phyloP scores from a whole-genome alignment of 192 early-diverging fungal species.

The Neocallimastix lanati region DNA sequence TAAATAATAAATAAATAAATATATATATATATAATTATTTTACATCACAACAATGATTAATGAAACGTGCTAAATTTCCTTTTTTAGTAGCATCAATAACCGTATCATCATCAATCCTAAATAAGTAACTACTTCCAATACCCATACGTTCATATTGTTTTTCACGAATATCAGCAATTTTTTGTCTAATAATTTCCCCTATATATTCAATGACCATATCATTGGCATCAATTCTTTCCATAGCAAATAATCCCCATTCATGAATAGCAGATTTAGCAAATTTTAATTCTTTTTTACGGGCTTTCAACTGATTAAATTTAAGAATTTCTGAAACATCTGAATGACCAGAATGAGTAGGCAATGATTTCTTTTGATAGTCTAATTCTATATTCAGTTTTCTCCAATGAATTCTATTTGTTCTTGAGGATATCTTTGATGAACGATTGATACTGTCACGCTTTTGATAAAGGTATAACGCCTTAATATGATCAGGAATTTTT shows the following conservation, averaged over 20 bases:
- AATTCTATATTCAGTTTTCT: slow-evolving; percentile 5
- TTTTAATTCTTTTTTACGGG: slow-evolving; percentile 69
- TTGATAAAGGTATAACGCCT: slow-evolving; percentile 43
- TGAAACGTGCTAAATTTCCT: slow-evolving; percentile 92
- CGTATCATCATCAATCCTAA: slow-evolving; percentile 83
- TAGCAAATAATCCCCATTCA: slow-evolving; percentile 95
- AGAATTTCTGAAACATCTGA: slow-evolving; percentile 33
- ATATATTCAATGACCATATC: slow-evolving; percentile 99
- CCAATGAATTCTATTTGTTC: slow-evolving; percentile 15
- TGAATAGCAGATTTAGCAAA: slow-evolving; percentile 89
- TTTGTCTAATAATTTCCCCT: slow-evolving; percentile 84
- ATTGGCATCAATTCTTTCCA: slow-evolving; percentile 73
- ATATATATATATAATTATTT: no score
- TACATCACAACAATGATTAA: slow-evolving; percentile 95
- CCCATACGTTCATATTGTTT: slow-evolving; percentile 82
- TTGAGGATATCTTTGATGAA: slow-evolving; percentile 15
- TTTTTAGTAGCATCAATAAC: slow-evolving; percentile 95
- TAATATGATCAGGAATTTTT: slow-evolving; percentile 40
- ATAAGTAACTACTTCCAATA: slow-evolving; percentile 84
- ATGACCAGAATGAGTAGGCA: background rate
- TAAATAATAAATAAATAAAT: no score
- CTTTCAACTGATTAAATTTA: slow-evolving; percentile 84
- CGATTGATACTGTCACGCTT: slow-evolving; percentile 24
- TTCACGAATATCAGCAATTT: slow-evolving; percentile 83
- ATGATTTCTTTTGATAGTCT: slow-evolving; percentile 5